These are phyloP conservation scores for Brettanomyces nanus DNA, from an alignment of 805 yeast genomes.

Conservation along the genomic window DNA sequence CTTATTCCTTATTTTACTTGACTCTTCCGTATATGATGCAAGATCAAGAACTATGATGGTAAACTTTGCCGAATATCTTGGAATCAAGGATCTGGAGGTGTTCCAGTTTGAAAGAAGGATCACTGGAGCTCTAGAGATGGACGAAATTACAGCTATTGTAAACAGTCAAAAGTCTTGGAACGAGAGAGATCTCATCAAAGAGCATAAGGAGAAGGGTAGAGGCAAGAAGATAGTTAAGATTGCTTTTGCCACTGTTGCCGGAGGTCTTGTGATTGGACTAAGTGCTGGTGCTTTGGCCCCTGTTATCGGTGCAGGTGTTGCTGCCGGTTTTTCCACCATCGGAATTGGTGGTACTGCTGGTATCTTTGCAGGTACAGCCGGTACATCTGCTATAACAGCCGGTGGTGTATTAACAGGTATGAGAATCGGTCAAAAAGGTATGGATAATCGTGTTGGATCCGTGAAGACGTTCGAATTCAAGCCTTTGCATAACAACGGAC, in stretches of 20 bases:
- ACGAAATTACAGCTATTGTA: constrained; percentile 35
- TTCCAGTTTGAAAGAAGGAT: constrained; percentile 85
- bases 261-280: constrained; percentile 86
- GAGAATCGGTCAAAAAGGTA: constrained; percentile 76
- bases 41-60: constrained; percentile 77
- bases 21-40: constrained; percentile 83
- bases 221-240: constrained; percentile 72
- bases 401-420: constrained; percentile 92
- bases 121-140: constrained; percentile 81
- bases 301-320: constrained; percentile 96
- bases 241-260: constrained; percentile 94
- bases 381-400: constrained; percentile 88
- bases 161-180: constrained; percentile 54
- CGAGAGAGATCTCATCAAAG: constrained; percentile 58
- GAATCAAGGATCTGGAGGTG: constrained; percentile 57
- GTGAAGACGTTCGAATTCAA: constrained; percentile 90
- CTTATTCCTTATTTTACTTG: constrained; percentile 66
- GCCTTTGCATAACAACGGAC: constrained; percentile 83
- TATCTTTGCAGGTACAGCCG: constrained; percentile 93
- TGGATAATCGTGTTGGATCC: constrained; percentile 79
- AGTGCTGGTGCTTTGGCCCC: constrained; percentile 97
- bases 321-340: constrained; percentile 91
- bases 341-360: constrained; percentile 93
- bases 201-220: constrained; percentile 58
- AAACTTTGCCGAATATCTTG: constrained; percentile 55